Base-by-base conservation (phyloP, 164 flowering plant genomes). In the Nelumbo lutea region DNA sequence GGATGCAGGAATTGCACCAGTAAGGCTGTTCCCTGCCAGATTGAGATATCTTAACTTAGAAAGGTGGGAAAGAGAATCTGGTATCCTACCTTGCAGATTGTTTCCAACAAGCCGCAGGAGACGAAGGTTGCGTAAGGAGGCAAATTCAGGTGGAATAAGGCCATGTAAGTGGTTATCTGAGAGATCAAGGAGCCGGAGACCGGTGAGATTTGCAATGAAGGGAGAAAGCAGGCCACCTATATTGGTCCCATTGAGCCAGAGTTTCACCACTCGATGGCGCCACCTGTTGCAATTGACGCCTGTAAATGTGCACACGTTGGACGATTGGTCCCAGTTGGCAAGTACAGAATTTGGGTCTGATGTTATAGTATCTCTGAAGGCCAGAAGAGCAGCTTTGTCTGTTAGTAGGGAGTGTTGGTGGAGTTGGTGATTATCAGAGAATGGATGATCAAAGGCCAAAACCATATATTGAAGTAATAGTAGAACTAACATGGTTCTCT, bases 331-430 rank as follows among this genome's bases (percentile, higher is more conserved):
- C 89, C 89, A 85, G 72, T 79, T 77, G 4, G 75, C 73, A 3
- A 83, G 80, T 6, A 52, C 60, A 27, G 78, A 73, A 2, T 66
- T 53, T 6, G 86, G 80, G 65, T 84, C 87, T 1, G 46, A 50
- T 2, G 3, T 14, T 9, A 82, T 63, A 64, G 64, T 56, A 1
- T 11, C 72, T 58, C 72, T 82, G 85, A 86, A 80, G 43, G 65
- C 79, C 6, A 86, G 69, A 57, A 86, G 87, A 7, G 87, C 79
- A 13, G 76, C 80, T 71, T 76, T 84, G 76, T 86, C 90, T 0
- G 69, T 66, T 3, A 57, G 64, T 42, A 78, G 61, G 39, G 80
- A 72, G 56, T 53, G 57, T 11, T 70, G 77, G 66, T 62, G 76
- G 70, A 59, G 64, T 38, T 67, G 76, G 27, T 55, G 71, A 55